Percentiles rank a stretch among this genome's conserved stretches.
Evolutionary conservation across 495 filamentous ascomycete species (phyloP).

Genomic region (Saxophila tyrrhenica): DNA sequence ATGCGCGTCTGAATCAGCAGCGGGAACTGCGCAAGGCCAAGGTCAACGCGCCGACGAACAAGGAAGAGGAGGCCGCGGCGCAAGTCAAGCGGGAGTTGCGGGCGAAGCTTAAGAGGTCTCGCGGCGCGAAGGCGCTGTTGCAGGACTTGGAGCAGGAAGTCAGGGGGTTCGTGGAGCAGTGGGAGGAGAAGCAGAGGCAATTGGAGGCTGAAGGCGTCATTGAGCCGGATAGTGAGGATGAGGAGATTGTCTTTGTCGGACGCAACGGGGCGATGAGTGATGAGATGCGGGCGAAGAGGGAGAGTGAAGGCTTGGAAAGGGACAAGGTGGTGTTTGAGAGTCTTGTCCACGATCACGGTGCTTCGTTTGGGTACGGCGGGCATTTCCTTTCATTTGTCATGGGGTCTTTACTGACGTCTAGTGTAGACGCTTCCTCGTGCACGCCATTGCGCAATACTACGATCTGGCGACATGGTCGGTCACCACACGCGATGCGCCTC

Average conservation of each 20-base stretch:
- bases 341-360: conserved; percentile 57
- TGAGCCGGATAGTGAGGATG: conserved; percentile 55
- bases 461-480: conserved; percentile 76
- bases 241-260: conserved; percentile 90
- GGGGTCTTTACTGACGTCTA: not conserved
- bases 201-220: conserved; percentile 40
- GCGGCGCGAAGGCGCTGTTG: conserved; percentile 43
- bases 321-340: conserved; percentile 73
- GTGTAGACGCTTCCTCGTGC: conserved; percentile 78
- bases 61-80: conserved; percentile 31
- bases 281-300: conserved; percentile 26
- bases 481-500: conserved; percentile 56
- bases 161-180: conserved; percentile 26
- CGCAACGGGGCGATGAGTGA: conserved; percentile 65
- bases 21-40: conserved; percentile 27
- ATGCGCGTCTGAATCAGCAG: conserved; percentile 30
- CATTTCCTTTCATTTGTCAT: not conserved
- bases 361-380: conserved; percentile 66
- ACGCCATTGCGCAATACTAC: conserved; percentile 87
- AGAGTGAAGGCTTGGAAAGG: conserved; percentile 42
- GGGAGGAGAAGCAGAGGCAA: conserved; percentile 23
- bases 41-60: conserved; percentile 20
- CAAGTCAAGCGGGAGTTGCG: conserved; percentile 51
- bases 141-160: conserved; percentile 30
- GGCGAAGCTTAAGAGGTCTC: conserved; percentile 55